These are phyloP conservation scores for Aegilops bicornis DNA, from an alignment of 176 grass and related monocot species.

Conservation along the genomic window DNA sequence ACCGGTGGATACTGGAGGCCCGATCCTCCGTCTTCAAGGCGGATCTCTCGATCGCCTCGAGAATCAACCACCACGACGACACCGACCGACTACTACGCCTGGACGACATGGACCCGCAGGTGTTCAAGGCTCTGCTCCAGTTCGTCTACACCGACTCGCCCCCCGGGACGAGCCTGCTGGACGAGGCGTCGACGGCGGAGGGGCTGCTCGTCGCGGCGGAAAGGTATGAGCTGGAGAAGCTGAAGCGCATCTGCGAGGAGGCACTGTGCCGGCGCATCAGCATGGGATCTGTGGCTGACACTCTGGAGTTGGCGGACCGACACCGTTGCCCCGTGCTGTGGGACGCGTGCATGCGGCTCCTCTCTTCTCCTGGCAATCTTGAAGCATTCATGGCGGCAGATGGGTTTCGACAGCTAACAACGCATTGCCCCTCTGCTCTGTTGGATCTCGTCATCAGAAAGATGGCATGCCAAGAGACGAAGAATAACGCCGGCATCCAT, in stretches of 20 bases:
- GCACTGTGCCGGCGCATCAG: neutral
- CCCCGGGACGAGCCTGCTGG: neutral
- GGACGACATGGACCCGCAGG: neutral
- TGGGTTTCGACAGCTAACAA: neutral
- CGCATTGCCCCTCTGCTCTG: neutral
- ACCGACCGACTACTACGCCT: neutral
- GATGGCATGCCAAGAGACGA: neutral
- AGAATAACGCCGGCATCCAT: no score
- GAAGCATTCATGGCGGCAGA: neutral
- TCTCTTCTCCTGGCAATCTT: neutral
- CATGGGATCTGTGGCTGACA: neutral
- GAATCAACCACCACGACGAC: neutral
- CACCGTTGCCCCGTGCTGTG: neutral
- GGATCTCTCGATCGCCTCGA: neutral
- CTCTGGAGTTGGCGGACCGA: neutral
- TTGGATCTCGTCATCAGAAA: neutral
- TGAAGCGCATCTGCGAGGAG: neutral
- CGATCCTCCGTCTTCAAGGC: neutral
- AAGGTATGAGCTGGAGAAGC: neutral
- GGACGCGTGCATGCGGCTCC: neutral
- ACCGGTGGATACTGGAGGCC: neutral
- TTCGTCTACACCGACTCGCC: neutral
- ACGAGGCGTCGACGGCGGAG: neutral
- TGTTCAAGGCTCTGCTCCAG: neutral
- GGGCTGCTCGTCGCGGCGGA: neutral